Conservation (phyloP, 192 early-diverging fungal genomes). For the Dissophora globulifera region DNA sequence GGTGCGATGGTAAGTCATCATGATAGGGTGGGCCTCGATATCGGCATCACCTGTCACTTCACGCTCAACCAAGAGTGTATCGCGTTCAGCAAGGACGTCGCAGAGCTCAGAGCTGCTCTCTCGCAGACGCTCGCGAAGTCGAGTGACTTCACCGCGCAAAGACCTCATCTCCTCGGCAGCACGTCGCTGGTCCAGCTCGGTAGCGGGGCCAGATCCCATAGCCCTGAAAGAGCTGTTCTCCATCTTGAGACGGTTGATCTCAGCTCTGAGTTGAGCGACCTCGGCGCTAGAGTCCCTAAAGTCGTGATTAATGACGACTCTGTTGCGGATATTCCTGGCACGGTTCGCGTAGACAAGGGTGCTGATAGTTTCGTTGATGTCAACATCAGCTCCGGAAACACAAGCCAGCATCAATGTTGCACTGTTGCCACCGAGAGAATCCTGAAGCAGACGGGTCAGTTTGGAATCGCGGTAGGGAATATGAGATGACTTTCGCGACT, state of each 20-base stretch:
- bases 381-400: conserved; percentile 85
- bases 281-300: conserved; percentile 61
- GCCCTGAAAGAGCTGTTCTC: conserved; percentile 59
- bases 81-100: conserved; percentile 59
- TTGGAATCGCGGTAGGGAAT: conserved; percentile 98
- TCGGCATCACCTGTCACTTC: conserved; percentile 52
- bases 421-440: conserved; percentile 94
- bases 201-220: conserved; percentile 53
- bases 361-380: conserved; percentile 91
- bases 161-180: conserved; percentile 57
- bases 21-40: conserved; percentile 51
- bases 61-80: conserved; percentile 62
- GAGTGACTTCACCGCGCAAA: conserved; percentile 53
- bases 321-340: conserved; percentile 95
- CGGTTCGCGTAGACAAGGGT: conserved; percentile 97
- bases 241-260: conserved; percentile 62
- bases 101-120: conserved; percentile 53
- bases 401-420: conserved; percentile 97
- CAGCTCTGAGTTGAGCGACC: conserved; percentile 63
- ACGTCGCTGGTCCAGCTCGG: conserved; percentile 35
- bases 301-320: conserved; percentile 69
- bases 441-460: conserved; percentile 96
- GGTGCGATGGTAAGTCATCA: conserved; percentile 45
- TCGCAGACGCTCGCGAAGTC: conserved; percentile 60
- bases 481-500: conserved; percentile 70